Evolutionary conservation across 345 rosid genomes (phyloP), one percentile per base, ranked within the genome.

Genomic region (Fremontodendron californicum): DNA sequence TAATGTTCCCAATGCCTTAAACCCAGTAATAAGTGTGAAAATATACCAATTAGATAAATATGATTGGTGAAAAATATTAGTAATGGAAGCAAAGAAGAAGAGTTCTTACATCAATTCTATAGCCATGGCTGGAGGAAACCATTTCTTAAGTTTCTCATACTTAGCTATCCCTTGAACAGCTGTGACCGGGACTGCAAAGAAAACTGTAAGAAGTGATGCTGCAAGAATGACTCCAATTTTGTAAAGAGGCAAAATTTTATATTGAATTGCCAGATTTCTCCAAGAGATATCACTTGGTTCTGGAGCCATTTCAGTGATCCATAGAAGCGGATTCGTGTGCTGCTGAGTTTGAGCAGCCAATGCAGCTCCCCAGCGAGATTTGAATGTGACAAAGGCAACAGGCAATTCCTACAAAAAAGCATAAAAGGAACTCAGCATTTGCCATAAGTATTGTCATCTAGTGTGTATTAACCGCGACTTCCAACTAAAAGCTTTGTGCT

Each of bases 141-240:
- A 89, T 83, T 87, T 89, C 87, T 86, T 90, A 25, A 95, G 85
- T 79, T 92, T 95, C 86, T 95, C 98, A 73, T 85, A 87, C 75
- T 85, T 90, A 62, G 94, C 98, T 21, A 95, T 92, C 81, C 99
- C 98, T 82, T 93, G 99, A 78, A 95, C 98, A 68, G 97, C 96
- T 63, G 98, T 87, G 69, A 92, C 98, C 7, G 94, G 97, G 83
- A 91, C 87, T 72, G 97, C 93, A 81, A 95, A 92, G 90, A 95
- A 95, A 73, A 92, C 68, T 23, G 96, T 91, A 48, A 90, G 94
- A 75, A 93, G 84, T 29, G 94, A 82, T 31, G 97, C 93, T 70
- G 87, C 93, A 84, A 92, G 85, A 62, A 93, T 61, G 69, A 89
- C 97, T 67, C 89, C 91, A 12, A 88, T 83, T 81, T 89, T 92